These are phyloP conservation scores for Dalechampia spathulata DNA, from an alignment of 441 rosid species.

Conservation along the genomic window DNA sequence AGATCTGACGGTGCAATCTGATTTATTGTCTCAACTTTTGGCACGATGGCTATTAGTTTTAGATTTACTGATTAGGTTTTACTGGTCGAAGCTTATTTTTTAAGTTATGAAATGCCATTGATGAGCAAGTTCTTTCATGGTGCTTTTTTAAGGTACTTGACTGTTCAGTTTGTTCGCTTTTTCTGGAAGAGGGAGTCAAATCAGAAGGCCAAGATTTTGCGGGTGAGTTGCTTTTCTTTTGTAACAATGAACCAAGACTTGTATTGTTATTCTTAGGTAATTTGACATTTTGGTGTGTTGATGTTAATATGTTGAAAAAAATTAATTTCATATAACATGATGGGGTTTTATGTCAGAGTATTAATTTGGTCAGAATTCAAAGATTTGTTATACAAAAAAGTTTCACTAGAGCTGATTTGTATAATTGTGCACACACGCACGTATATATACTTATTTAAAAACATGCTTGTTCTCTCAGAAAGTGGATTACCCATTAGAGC, in stretches of 20 bases:
- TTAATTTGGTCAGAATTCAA: background rate
- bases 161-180: constrained; percentile 95
- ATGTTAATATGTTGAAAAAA: background rate
- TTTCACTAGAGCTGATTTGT: background rate
- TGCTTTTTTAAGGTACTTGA: constrained; percentile 60
- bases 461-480: constrained; percentile 40
- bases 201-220: constrained; percentile 96
- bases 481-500: constrained; percentile 93
- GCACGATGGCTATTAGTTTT: background rate
- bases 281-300: background rate
- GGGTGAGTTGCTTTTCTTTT: constrained; percentile 30
- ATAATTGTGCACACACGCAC: too few relatives aligned
- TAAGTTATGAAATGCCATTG: background rate
- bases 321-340: background rate
- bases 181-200: constrained; percentile 99
- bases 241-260: background rate
- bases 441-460: constrained; percentile 7
- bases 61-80: background rate
- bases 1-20: background rate
- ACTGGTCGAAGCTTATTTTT: too few relatives aligned
- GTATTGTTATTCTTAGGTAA: background rate
- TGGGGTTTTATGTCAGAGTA: background rate
- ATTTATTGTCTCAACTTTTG: constrained; percentile 4
- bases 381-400: background rate
- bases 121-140: background rate